Conservation (phyloP, 306 rosid species). For the Vicia sativa region DNA sequence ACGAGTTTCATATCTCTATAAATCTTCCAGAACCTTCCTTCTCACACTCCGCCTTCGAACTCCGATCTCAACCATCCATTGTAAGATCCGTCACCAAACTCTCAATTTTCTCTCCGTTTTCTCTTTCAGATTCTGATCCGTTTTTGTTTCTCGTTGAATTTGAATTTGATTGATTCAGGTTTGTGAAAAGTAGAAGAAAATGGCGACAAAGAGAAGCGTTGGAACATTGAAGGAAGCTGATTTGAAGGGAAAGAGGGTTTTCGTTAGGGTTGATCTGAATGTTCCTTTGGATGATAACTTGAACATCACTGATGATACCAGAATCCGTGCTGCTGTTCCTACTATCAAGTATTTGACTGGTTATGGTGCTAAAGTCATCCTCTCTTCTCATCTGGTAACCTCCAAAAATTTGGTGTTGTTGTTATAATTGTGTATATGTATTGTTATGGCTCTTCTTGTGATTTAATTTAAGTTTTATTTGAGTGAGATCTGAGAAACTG, state of each 20-base stretch:
- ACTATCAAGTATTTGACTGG: slow-evolving; percentile 76
- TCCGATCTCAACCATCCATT: neutral
- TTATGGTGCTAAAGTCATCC: slow-evolving; percentile 79
- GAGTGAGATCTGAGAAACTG: neutral
- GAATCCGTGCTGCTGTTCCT: slow-evolving; percentile 88
- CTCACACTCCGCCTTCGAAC: neutral
- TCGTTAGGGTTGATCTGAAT: slow-evolving; percentile 90
- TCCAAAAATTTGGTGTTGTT: no score
- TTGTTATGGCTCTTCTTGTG: neutral
- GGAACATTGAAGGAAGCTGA: slow-evolving; percentile 78
- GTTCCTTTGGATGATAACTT: slow-evolving; percentile 87
- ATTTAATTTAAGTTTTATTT: neutral
- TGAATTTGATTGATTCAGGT: slow-evolving; percentile 25
- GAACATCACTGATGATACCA: slow-evolving; percentile 88
- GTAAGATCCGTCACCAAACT: slow-evolving; percentile 32
- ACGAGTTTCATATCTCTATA: slow-evolving; percentile 29
- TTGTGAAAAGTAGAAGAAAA: slow-evolving; percentile 13
- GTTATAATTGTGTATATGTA: neutral
- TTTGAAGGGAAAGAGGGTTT: slow-evolving; percentile 91
- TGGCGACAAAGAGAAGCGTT: slow-evolving; percentile 95
- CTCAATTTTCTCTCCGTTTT: neutral
- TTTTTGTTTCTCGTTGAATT: neutral
- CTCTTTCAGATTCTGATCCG: neutral
- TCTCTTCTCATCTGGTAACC: slow-evolving; percentile 72
- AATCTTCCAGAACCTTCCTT: slow-evolving; percentile 32